Conservation (phyloP, 768 basidiomycete species). For the Amanita muscaria region DNA sequence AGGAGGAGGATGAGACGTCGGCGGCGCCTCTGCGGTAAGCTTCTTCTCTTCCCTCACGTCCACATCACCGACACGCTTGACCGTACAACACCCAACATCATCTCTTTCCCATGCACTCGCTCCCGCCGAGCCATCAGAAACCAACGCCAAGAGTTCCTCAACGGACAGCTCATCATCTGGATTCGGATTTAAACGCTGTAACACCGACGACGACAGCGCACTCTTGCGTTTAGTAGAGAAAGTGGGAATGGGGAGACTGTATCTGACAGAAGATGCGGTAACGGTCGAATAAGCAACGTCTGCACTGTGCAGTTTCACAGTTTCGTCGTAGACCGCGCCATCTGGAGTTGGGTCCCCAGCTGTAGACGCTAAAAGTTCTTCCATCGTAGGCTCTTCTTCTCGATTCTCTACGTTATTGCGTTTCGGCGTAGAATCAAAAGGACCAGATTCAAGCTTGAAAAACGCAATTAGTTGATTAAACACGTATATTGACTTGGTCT, state of each 20-base stretch:
- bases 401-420: neutral
- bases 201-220: no score
- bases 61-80: neutral
- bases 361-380: neutral
- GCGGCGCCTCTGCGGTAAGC: neutral
- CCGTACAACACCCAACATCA: neutral
- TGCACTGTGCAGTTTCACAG: neutral
- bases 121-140: neutral
- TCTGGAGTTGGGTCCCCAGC: neutral
- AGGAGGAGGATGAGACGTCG: neutral
- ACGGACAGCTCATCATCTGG: neutral
- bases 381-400: neutral
- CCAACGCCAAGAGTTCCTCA: neutral
- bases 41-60: neutral
- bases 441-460: no score
- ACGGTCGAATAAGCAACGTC: neutral
- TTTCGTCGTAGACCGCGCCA: neutral
- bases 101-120: slow-evolving; percentile 1
- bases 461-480: neutral
- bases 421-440: neutral
- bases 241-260: neutral
- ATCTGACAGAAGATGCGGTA: neutral
- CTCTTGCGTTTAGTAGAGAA: neutral
- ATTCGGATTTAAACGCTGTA: no score
- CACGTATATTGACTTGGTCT: neutral